Percentiles rank a stretch among this genome's conserved stretches.
Conservation (phyloP, 208 protist genomes). For the Wallacemonas rigidus region DNA sequence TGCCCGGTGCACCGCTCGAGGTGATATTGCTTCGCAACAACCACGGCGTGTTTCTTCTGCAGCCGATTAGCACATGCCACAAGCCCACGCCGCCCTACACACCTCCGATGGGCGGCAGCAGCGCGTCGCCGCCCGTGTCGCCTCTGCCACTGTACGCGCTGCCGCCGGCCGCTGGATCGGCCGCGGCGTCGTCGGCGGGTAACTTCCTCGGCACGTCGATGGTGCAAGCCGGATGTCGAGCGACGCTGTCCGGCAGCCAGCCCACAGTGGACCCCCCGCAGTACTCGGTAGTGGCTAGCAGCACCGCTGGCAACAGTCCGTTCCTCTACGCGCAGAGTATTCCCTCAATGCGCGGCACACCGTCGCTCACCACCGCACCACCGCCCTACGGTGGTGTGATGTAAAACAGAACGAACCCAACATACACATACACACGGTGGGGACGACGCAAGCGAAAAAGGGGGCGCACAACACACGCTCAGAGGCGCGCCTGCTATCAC, state of each 20-base stretch:
- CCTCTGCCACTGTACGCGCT: conserved; percentile 78
- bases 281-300: conserved; percentile 24
- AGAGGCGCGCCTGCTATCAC: too few species aligned
- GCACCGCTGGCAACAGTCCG: conserved; percentile 25
- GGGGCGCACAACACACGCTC: too few species aligned
- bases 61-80: conserved; percentile 36
- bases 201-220: conserved; percentile 38
- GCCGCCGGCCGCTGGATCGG: conserved; percentile 46
- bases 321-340: conserved; percentile 33
- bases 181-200: conserved; percentile 22
- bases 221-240: conserved; percentile 24
- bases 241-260: conserved; percentile 25
- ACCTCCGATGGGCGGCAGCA: conserved; percentile 31
- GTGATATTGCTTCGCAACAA: conserved; percentile 77
- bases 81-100: conserved; percentile 78
- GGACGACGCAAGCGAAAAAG: too few species aligned
- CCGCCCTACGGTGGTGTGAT: conserved; percentile 33
- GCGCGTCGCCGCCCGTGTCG: conserved; percentile 60
- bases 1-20: conserved; percentile 62
- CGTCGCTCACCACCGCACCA: conserved; percentile 29
- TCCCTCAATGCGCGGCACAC: conserved; percentile 37
- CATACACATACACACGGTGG: background rate
- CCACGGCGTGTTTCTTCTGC: conserved; percentile 83
- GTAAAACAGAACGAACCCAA: background rate
- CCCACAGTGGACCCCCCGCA: conserved; percentile 33